Evolutionary conservation across 1,139 yeast species (phyloP).

Genomic region (Groenewaldozyma auringiensis): DNA sequence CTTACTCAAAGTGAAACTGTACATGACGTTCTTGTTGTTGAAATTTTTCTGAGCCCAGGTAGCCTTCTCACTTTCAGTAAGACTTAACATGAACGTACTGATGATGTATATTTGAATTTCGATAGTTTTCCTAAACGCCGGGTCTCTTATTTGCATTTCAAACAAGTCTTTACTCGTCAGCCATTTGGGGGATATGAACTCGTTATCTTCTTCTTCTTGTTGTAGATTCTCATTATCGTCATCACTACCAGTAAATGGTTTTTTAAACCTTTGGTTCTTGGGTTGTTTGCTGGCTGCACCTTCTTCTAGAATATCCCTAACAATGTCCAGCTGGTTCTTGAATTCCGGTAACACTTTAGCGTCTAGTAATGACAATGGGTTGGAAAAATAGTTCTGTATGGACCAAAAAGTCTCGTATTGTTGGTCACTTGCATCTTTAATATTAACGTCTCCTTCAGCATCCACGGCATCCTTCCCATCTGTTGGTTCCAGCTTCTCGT

Average conservation of each 20-base stretch:
- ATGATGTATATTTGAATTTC: conserved; percentile 28
- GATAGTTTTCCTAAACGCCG: conserved; percentile 29
- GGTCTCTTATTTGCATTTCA: conserved; percentile 31
- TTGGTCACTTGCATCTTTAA: conserved; percentile 6
- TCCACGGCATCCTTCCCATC: conserved; percentile 10
- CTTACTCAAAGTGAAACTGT: conserved; percentile 16
- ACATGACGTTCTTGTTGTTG: conserved; percentile 26
- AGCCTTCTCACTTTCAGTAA: conserved; percentile 18
- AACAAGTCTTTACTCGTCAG: conserved; percentile 30
- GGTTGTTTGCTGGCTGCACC: background rate
- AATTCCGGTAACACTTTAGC: conserved; percentile 14
- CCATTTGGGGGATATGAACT: conserved; percentile 31
- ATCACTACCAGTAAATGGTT: background rate
- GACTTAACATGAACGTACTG: conserved; percentile 25
- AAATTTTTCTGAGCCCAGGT: conserved; percentile 15
- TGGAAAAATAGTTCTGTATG: conserved; percentile 23
- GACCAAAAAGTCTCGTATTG: conserved; percentile 26
- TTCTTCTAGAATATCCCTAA: conserved; percentile 16
- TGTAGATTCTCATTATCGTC: background rate
- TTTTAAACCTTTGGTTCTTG: background rate
- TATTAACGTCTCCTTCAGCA: conserved; percentile 12
- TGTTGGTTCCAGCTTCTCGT: conserved; percentile 15
- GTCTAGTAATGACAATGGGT: conserved; percentile 21
- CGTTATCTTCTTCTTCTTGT: conserved; percentile 11
- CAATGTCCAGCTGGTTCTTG: conserved; percentile 15